These are phyloP conservation scores for Dalechampia spathulata DNA, from an alignment of 441 rosid genomes.

Conservation along the genomic window DNA sequence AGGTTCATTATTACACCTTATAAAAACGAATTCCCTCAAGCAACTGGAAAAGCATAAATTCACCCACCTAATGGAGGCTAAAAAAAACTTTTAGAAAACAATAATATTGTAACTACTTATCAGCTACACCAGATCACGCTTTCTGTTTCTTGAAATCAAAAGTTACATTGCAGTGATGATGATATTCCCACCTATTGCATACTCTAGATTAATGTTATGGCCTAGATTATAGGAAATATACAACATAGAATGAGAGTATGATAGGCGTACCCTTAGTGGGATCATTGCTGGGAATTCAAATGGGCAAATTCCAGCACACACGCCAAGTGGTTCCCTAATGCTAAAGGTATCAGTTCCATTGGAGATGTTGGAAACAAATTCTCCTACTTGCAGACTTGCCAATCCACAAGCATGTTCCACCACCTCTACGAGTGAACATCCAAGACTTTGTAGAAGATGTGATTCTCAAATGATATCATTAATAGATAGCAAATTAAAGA, in stretches of 20 bases:
- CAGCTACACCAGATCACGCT: not conserved
- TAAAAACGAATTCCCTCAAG: not conserved
- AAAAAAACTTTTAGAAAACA: not conserved
- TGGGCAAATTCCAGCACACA: slow-evolving; percentile 94
- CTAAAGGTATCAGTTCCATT: slow-evolving; percentile 84
- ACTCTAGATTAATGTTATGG: not conserved
- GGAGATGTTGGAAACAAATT: slow-evolving; percentile 74
- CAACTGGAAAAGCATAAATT: not conserved
- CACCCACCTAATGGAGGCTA: not conserved
- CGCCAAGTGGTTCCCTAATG: slow-evolving; percentile 83
- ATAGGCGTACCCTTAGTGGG: slow-evolving; percentile 69
- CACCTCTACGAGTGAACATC: slow-evolving; percentile 55
- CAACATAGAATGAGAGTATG: not conserved
- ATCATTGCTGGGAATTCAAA: slow-evolving; percentile 94
- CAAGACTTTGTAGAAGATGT: slow-evolving; percentile 20
- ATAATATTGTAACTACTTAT: not conserved
- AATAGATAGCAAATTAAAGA: slow-evolving; percentile 5
- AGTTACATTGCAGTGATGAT: not conserved
- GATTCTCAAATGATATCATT: slow-evolving; percentile 9
- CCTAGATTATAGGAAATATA: not conserved
- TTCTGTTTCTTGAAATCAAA: not conserved
- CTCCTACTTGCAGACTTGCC: slow-evolving; percentile 88
- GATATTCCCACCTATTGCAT: not conserved
- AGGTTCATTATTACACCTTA: not conserved
- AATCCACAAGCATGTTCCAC: slow-evolving; percentile 94